Evolutionary conservation across 306 rosid species (phyloP).

Genomic region (Malus fusca): DNA sequence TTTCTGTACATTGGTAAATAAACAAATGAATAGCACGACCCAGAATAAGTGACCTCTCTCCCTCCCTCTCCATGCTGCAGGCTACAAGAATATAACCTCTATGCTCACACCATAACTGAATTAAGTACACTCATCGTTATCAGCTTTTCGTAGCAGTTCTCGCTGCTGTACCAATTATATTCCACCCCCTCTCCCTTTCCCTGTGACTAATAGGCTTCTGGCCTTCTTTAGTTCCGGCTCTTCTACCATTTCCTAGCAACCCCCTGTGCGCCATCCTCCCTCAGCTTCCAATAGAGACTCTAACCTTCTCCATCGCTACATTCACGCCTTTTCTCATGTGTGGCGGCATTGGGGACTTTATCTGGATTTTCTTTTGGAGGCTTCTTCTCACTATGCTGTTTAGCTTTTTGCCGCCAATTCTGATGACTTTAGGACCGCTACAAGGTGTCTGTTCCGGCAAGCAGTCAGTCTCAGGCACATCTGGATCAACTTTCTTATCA

Average conservation of each 20-base stretch:
- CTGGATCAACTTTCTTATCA: conserved; percentile 44
- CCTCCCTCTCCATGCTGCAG: not conserved
- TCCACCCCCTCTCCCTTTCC: conserved; percentile 97
- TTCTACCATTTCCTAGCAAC: conserved; percentile 45
- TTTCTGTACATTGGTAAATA: not conserved
- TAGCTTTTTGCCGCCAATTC: conserved; percentile 56
- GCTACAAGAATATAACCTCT: conserved; percentile 3
- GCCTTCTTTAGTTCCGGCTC: conserved; percentile 46
- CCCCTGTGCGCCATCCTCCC: conserved; percentile 65
- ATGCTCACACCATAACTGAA: not conserved
- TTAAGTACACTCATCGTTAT: not conserved
- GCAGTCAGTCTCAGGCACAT: conserved; percentile 39
- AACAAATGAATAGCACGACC: not conserved
- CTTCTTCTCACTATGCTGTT: conserved; percentile 66
- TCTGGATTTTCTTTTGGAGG: conserved; percentile 52
- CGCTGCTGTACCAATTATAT: conserved; percentile 33
- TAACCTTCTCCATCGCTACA: conserved; percentile 80
- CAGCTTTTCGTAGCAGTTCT: conserved; percentile 21
- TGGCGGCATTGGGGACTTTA: conserved; percentile 67
- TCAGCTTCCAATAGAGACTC: conserved; percentile 81
- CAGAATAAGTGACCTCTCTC: not conserved
- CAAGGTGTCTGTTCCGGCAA: conserved; percentile 41
- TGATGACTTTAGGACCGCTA: conserved; percentile 66
- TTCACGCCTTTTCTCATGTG: conserved; percentile 71
- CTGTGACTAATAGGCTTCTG: conserved; percentile 49